Conservation (phyloP, 148 eudicot species). For the Rhododendron griersonianum region DNA sequence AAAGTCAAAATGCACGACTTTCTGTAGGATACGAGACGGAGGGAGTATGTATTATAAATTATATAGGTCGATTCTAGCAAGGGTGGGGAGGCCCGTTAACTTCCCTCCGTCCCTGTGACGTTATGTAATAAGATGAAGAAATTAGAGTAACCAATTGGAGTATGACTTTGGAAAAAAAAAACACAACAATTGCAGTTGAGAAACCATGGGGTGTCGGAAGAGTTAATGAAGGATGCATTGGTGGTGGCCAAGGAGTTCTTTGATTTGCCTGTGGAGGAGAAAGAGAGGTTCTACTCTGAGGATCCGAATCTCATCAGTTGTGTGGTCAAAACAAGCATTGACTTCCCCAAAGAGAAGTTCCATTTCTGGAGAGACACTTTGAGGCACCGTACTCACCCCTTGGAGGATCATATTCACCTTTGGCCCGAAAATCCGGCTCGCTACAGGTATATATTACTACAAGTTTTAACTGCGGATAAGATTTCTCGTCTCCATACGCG, state of each 20-base stretch:
- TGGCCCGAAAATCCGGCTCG: conserved; percentile 48
- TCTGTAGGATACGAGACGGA: too few relatives aligned
- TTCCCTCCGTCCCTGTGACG: too few relatives aligned
- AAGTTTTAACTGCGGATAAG: background rate
- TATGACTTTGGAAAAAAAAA: too few relatives aligned
- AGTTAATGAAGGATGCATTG: background rate
- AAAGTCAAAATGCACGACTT: too few relatives aligned
- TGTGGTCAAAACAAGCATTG: background rate
- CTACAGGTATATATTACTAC: conserved; percentile 22
- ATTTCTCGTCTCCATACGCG: too few relatives aligned
- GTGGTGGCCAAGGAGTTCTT: conserved; percentile 1
- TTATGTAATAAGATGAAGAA: background rate
- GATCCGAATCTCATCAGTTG: background rate
- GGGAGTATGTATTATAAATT: too few relatives aligned
- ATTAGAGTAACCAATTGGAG: background rate
- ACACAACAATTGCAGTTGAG: background rate
- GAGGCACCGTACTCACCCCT: conserved; percentile 25
- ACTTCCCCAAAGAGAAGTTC: conserved; percentile 24
- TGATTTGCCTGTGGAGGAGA: conserved; percentile 2
- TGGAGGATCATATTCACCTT: conserved; percentile 21
- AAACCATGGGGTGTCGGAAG: conserved; percentile 3
- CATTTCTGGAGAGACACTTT: conserved; percentile 47
- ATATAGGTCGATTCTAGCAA: too few relatives aligned
- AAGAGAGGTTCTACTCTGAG: background rate
- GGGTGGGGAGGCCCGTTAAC: too few relatives aligned